Evolutionary conservation across 257 asterid genomes (phyloP), one percentile per base, ranked within the genome.

Genomic region (Solanum bulbocastanum): DNA sequence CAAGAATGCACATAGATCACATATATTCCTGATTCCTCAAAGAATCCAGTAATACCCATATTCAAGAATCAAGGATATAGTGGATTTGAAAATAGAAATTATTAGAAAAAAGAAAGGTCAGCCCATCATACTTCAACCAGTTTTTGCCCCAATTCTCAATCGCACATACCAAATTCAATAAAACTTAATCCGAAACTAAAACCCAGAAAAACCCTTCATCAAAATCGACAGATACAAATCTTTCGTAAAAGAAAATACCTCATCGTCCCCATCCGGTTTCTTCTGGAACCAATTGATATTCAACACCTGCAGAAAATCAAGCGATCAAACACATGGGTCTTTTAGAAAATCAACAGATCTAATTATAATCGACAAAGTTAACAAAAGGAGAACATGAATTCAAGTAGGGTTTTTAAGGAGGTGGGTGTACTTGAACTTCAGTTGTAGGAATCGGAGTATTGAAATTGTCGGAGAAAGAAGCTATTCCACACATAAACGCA

Each of bases 271-370:
- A 27, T 90, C 94, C 27, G 94, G 93, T 87, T 96, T 96, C 94
- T 94, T 96, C 94, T 91, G 97, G 89, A 96, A 95, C 99, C 98
- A 92, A 90, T 95, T 94, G n/a, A 95, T 89, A 68, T 94, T 93
- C 94, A 93, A 86, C 27, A 94, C 98, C 98, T 94, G 49, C 49
- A 22, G 68, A 44, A 60, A 39, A 87, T 20, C 6, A 49, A 71
- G 1, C 6, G 69, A 83, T n/a, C 65, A 71, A 49, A 69, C 16
- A 85, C 30, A 18, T 44, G 42, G 79, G 81, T 72, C 3, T 1
- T 83, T 68, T 73, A 22, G 8, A 46, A 86, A 72, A 74, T 10
- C 37, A 44, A 90, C 52, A 66, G 88, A 87, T 86, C 87, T 33
- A 60, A 78, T 35, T 15, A 37, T 9, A 56, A 56, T 56, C 65